Base-by-base conservation (phyloP, 2,329 filamentous ascomycete species). In the Pseudogymnoascus sp. region DNA sequence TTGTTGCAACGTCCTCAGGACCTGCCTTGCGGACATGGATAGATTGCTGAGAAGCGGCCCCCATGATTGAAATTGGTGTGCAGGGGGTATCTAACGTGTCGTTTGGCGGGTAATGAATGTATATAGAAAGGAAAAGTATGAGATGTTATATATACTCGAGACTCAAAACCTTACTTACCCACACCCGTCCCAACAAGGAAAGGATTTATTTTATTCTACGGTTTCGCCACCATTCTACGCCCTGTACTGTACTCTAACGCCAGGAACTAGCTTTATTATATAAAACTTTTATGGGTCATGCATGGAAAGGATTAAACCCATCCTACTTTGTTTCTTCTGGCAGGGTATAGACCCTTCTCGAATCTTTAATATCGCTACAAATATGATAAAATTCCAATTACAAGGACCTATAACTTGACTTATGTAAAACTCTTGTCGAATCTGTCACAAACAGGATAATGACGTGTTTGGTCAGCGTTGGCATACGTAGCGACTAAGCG, bases 1-100 rank as follows among this genome's bases (percentile, higher is more conserved):
- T 76, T 37, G 66, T 65, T 0, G 62, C 37, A 6, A 69, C 69
- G 57, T 79, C 77, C 13, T 45, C 43, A n/a, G 64, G 10, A 2
- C 45, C 64, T 39, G 73, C 75, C 13, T 60, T 66, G 41, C 73
- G 75, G 66, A 76, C 54, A 7, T 39, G 64, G 39, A 67, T 36
- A 67, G 51, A 34, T 57, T 21, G 51, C 10, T 57, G 51, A 36
- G 28, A 4, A 36, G 13, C 10, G n/a, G 16, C n/a, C 6, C 28
- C 10, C 51, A 57, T 57, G 6, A 21, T 57, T 16, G 3, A 6
- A 34, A 19, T 25, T 8, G 48, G n/a, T 57, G 16, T 21, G 6
- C 1, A 57, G n/a, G 6, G 16, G 19, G 19, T 19, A 14, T 14
- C 2, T 25, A 14, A 14, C 11, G 8, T 16, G 14, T 19, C 16